Conservation (phyloP, 306 rosid genomes). For the Casuarina cunninghamiana region DNA sequence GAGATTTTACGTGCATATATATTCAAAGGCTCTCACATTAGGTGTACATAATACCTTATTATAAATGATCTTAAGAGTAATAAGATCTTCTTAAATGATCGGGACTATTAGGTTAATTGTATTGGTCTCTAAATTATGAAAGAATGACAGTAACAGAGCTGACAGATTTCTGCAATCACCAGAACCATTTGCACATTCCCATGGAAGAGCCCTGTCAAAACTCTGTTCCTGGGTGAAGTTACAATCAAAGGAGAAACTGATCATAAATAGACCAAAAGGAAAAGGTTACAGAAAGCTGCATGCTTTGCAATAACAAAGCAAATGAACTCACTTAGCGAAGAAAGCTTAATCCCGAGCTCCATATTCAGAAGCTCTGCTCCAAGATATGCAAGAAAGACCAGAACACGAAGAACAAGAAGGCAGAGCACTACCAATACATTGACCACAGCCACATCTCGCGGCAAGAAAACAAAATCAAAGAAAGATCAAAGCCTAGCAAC, state of each 20-base stretch:
- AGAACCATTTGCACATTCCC: background rate
- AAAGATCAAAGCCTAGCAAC: conserved; percentile 5
- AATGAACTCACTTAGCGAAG: background rate
- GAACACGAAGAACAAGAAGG: background rate
- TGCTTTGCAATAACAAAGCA: background rate
- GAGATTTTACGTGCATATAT: too few species aligned
- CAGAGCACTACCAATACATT: background rate
- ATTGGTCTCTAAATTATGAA: too few species aligned
- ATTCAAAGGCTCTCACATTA: too few species aligned
- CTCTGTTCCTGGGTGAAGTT: background rate
- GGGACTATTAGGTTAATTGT: too few species aligned
- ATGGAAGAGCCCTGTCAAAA: background rate
- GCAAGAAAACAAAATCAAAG: background rate
- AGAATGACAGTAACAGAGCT: too few species aligned
- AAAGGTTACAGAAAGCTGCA: background rate
- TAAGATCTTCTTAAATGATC: too few species aligned
- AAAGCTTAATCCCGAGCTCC: background rate
- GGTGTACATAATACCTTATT: too few species aligned
- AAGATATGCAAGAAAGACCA: background rate
- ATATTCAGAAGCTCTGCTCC: background rate
- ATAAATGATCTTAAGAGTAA: too few species aligned
- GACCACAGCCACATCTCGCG: background rate
- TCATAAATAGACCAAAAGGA: background rate
- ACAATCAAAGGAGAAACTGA: background rate
- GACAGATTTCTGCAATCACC: too few species aligned